A percentile compares a stretch with the other conserved stretches of the same genome.
These are phyloP conservation scores for Fonsecaea erecta DNA, from an alignment of 2,329 filamentous ascomycete genomes.

Conservation along the genomic window DNA sequence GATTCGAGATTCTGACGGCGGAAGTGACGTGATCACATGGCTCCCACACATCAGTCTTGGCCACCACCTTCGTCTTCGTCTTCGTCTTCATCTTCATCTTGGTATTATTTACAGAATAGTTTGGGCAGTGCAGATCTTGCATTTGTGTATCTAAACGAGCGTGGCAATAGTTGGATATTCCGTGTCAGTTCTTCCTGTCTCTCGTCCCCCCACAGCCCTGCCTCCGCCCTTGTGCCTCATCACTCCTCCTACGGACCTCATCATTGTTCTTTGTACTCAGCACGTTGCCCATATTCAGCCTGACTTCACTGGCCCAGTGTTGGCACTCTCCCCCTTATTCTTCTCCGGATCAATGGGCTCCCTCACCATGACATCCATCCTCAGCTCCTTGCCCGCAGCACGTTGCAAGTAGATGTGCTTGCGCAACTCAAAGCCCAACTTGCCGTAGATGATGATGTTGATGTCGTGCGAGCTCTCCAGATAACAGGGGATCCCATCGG, in stretches of 20 bases:
- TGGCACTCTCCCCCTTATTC: constrained; percentile 8
- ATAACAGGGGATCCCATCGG: constrained; percentile 70
- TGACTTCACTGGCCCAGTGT: constrained; percentile 3
- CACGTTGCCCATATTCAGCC: neutral
- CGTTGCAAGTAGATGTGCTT: constrained; percentile 67
- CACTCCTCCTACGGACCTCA: neutral
- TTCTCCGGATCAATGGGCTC: constrained; percentile 56
- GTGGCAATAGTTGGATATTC: neutral
- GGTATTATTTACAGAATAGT: neutral
- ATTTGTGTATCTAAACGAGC: neutral
- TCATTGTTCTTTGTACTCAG: neutral
- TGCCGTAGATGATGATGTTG: constrained; percentile 74
- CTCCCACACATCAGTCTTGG: neutral
- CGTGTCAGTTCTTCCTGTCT: neutral
- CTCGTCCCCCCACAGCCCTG: neutral
- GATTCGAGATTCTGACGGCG: neutral
- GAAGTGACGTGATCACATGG: neutral
- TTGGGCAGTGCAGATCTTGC: neutral
- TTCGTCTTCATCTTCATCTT: neutral
- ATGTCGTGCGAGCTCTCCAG: constrained; percentile 73
- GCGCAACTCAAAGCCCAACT: constrained; percentile 72
- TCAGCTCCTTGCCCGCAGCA: constrained; percentile 55
- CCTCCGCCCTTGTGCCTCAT: neutral
- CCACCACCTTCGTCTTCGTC: neutral
- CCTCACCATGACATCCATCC: constrained; percentile 79